These are phyloP conservation scores for Blastosporella zonata DNA, from an alignment of 1,284 basidiomycete species.

Conservation along the genomic window DNA sequence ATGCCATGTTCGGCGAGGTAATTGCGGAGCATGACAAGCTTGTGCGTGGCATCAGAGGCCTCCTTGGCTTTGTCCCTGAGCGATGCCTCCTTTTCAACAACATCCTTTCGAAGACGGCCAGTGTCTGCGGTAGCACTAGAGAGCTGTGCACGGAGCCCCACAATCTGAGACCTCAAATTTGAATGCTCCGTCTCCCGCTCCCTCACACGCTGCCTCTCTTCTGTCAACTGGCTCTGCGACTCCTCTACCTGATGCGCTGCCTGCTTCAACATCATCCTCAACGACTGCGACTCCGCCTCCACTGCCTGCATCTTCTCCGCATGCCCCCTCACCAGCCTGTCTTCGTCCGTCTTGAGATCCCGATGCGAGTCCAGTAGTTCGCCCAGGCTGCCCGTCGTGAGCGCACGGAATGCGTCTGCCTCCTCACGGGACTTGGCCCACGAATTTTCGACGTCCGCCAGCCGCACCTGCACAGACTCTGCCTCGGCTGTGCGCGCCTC, in stretches of 20 bases:
- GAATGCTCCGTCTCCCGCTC: constrained; percentile 73
- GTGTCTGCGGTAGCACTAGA: constrained; percentile 70
- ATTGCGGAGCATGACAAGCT: constrained; percentile 79
- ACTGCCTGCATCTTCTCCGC: constrained; percentile 79
- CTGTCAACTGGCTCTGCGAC: constrained; percentile 64
- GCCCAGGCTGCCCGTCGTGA: constrained; percentile 82
- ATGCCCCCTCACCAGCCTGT: constrained; percentile 69
- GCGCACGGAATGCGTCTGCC: constrained; percentile 78
- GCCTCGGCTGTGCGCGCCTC: constrained; percentile 72
- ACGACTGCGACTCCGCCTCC: constrained; percentile 71
- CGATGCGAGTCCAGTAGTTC: constrained; percentile 83
- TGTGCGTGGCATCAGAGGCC: constrained; percentile 72
- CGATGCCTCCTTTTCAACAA: constrained; percentile 67
- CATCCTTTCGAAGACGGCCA: constrained; percentile 68
- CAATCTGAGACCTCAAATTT: constrained; percentile 74
- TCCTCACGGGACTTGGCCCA: constrained; percentile 90
- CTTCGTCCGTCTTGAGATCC: constrained; percentile 77
- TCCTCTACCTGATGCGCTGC: constrained; percentile 70
- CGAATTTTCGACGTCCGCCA: constrained; percentile 78
- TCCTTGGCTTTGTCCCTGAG: constrained; percentile 68
- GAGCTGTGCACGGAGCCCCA: constrained; percentile 77
- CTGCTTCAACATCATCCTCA: constrained; percentile 79
- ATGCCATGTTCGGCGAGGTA: constrained; percentile 90
- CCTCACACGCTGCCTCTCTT: constrained; percentile 65
- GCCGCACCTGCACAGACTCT: constrained; percentile 61